phyloP scores from a whole-genome alignment of 768 basidiomycete species.

The Russula abietina region DNA sequence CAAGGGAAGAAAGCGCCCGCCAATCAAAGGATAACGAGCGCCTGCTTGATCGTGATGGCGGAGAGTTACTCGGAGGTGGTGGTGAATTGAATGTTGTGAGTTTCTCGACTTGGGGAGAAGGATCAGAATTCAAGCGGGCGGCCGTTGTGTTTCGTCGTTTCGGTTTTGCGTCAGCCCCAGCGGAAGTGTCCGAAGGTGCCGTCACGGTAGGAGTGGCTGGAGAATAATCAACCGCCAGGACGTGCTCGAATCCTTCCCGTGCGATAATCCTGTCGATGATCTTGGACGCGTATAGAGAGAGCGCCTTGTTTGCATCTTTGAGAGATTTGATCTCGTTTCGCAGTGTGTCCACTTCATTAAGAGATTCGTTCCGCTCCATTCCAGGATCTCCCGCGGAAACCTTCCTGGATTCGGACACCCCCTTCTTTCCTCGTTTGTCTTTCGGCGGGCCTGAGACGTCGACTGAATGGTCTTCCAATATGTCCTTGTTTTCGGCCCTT shows the following conservation, averaged over 20 bases:
- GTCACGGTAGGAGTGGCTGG: slow-evolving; percentile 43
- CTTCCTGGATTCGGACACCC: slow-evolving; percentile 29
- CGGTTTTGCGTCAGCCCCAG: slow-evolving; percentile 35
- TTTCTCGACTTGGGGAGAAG: slow-evolving; percentile 32
- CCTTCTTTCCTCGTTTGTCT: slow-evolving; percentile 40
- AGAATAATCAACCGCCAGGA: slow-evolving; percentile 85
- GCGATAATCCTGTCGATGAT: slow-evolving; percentile 96
- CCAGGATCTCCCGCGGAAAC: slow-evolving; percentile 35
- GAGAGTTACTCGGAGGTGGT: slow-evolving; percentile 25
- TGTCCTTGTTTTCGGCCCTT: slow-evolving; percentile 84
- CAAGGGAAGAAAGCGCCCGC: slow-evolving; percentile 71
- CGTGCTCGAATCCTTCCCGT: slow-evolving; percentile 95
- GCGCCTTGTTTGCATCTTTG: slow-evolving; percentile 92
- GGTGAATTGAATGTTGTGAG: slow-evolving; percentile 33
- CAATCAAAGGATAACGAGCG: slow-evolving; percentile 83
- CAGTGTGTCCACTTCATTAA: slow-evolving; percentile 66
- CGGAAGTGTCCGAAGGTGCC: slow-evolving; percentile 31
- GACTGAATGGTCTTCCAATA: slow-evolving; percentile 49
- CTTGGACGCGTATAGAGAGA: slow-evolving; percentile 93
- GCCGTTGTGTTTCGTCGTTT: slow-evolving; percentile 62
- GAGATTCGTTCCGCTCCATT: slow-evolving; percentile 39
- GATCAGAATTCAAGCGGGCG: slow-evolving; percentile 33
- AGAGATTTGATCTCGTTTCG: slow-evolving; percentile 84
- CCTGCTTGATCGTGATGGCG: slow-evolving; percentile 40
- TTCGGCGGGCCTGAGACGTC: slow-evolving; percentile 46